phyloP scores from a whole-genome alignment of 2,329 filamentous ascomycete genomes.

The Dactylonectria estremocensis region DNA sequence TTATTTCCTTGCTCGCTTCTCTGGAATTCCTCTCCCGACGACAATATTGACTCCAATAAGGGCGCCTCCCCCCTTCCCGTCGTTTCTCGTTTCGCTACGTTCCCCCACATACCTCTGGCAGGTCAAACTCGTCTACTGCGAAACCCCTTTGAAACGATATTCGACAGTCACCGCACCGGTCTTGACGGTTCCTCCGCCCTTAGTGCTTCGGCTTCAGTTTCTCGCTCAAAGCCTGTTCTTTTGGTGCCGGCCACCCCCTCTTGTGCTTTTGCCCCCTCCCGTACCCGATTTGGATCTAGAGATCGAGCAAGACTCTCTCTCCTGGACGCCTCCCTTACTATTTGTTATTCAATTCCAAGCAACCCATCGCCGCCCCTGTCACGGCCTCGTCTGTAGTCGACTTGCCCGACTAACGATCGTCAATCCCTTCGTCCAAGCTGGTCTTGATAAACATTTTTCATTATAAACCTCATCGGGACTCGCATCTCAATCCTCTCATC shows the following conservation, averaged over 20 bases:
- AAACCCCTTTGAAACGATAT: conserved; percentile 33
- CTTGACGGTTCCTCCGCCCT: conserved; percentile 40
- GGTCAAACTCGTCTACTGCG: conserved; percentile 24
- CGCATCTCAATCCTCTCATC: conserved; percentile 9
- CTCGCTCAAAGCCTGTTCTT: conserved; percentile 20
- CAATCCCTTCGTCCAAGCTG: conserved; percentile 47
- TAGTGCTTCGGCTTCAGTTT: conserved; percentile 29
- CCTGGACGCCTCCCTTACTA: conserved; percentile 42
- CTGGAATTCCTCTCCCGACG: conserved; percentile 35
- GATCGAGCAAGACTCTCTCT: conserved; percentile 40
- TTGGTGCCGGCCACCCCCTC: conserved; percentile 41
- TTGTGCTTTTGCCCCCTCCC: conserved; percentile 9
- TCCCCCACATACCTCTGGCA: conserved; percentile 35
- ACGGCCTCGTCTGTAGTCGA: conserved; percentile 19
- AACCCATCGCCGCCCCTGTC: conserved; percentile 27
- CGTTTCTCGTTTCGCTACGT: conserved; percentile 8
- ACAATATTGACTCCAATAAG: conserved; percentile 22
- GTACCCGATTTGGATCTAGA: conserved; percentile 24
- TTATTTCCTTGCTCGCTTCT: conserved; percentile 19
- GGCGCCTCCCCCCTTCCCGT: conserved; percentile 16
- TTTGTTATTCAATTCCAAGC: conserved; percentile 44
- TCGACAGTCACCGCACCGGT: conserved; percentile 25
- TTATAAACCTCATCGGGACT: conserved; percentile 24
- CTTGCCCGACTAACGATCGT: conserved; percentile 32
- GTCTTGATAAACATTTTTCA: conserved; percentile 37